Conservation (phyloP, 495 filamentous ascomycete species). For the Trichoderma reesei region DNA sequence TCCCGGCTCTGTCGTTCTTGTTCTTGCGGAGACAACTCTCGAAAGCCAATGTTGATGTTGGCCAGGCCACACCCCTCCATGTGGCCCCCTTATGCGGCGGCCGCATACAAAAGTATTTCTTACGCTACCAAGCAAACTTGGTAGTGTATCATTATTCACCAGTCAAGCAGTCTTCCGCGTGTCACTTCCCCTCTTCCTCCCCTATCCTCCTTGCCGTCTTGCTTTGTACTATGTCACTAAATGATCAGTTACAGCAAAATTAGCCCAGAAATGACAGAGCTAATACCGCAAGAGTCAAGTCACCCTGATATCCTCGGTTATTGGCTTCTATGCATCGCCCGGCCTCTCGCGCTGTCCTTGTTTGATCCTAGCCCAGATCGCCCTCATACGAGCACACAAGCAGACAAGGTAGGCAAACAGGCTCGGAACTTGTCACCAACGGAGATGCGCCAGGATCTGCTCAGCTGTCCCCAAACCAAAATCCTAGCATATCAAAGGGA, state of each 20-base stretch:
- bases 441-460: slow-evolving; percentile 1
- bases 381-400: slow-evolving; percentile 1
- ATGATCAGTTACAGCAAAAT: too few species aligned
- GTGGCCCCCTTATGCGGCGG: background rate
- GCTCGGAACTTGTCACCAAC: background rate
- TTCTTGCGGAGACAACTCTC: background rate
- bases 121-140: too few species aligned
- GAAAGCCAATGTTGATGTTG: background rate
- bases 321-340: background rate
- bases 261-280: too few species aligned
- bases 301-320: background rate
- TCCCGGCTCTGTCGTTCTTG: background rate
- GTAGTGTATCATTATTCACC: background rate
- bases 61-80: background rate
- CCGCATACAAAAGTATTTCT: slow-evolving; percentile 1
- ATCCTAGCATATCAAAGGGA: background rate
- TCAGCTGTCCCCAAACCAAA: background rate
- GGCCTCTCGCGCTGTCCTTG: background rate
- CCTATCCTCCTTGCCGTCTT: too few species aligned
- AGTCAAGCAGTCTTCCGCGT: background rate
- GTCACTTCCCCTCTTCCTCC: background rate
- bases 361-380: background rate
- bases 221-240: too few species aligned
- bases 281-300: too few species aligned
- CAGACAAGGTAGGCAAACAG: background rate